Percentiles rank a stretch among this genome's conserved stretches.
Conservation (phyloP, 2,329 filamentous ascomycete species). For the Fonsecaea multimorphosa region DNA sequence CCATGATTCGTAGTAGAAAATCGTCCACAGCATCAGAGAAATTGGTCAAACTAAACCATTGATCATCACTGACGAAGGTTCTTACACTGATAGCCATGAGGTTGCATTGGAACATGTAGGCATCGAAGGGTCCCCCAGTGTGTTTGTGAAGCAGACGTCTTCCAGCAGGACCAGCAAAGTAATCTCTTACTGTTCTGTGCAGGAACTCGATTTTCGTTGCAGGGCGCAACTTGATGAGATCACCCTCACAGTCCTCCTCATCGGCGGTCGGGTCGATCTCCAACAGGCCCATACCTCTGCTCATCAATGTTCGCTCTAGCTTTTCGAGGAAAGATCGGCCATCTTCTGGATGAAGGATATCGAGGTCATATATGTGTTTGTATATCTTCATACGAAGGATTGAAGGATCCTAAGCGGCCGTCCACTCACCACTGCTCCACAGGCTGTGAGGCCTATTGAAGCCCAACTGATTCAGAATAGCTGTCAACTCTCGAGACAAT, state of each 20-base stretch:
- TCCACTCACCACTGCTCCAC: slow-evolving; percentile 2
- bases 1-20: not conserved
- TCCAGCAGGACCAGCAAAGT: slow-evolving; percentile 3
- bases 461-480: not conserved
- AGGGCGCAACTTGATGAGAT: too few species aligned
- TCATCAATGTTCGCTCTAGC: not conserved
- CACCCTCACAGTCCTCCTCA: too few species aligned
- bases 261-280: not conserved
- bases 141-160: not conserved
- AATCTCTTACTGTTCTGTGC: slow-evolving; percentile 2
- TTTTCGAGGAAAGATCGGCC: not conserved
- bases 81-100: not conserved
- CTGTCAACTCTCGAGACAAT: not conserved
- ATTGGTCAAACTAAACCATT: too few species aligned
- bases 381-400: not conserved
- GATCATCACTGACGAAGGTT: not conserved
- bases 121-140: not conserved
- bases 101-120: slow-evolving; percentile 9
- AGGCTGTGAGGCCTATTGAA: not conserved
- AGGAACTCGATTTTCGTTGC: not conserved
- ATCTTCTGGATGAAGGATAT: not conserved
- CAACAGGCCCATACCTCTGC: not conserved
- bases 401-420: not conserved
- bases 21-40: too few species aligned
- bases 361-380: not conserved